Percentiles rank a stretch among this genome's conserved stretches.
Evolutionary conservation across 1,139 yeast genomes (phyloP).

Genomic region (Meyerozyma smithsonii): DNA sequence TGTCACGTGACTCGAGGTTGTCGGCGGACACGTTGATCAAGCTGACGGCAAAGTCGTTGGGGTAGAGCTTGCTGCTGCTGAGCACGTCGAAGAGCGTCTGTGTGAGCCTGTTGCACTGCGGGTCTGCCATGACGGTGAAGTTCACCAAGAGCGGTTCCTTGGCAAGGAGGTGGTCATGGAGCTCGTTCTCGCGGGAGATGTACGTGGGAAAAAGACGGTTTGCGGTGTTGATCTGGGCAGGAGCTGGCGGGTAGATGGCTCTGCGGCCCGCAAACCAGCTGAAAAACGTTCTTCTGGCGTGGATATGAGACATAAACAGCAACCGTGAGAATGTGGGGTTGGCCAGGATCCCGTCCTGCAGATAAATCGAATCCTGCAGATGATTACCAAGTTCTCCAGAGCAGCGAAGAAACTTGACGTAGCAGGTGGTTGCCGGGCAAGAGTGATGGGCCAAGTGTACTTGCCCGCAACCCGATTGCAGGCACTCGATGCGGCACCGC

Average conservation of each 20-base stretch:
- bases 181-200: constrained; percentile 46
- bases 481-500: too few relatives aligned
- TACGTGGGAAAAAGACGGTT: constrained; percentile 1
- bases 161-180: constrained; percentile 49
- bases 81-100: constrained; percentile 55
- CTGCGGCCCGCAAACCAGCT: constrained; percentile 2
- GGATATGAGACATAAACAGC: not conserved
- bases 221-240: not conserved
- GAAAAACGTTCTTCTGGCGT: constrained; percentile 2
- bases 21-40: constrained; percentile 71
- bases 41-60: constrained; percentile 36
- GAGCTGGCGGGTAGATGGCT: constrained; percentile 1
- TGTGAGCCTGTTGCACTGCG: constrained; percentile 58
- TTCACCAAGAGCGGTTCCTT: constrained; percentile 64
- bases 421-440: too few relatives aligned
- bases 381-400: too few relatives aligned
- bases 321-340: too few relatives aligned
- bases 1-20: constrained; percentile 55
- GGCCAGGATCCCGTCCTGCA: too few relatives aligned
- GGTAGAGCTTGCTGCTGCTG: constrained; percentile 47
- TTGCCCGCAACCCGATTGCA: too few relatives aligned
- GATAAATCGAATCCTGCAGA: too few relatives aligned
- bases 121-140: constrained; percentile 68
- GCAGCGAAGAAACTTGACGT: too few relatives aligned
- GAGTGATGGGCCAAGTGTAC: too few relatives aligned